Conservation (phyloP, 257 asterid species). For the Orobanche coerulescens region DNA sequence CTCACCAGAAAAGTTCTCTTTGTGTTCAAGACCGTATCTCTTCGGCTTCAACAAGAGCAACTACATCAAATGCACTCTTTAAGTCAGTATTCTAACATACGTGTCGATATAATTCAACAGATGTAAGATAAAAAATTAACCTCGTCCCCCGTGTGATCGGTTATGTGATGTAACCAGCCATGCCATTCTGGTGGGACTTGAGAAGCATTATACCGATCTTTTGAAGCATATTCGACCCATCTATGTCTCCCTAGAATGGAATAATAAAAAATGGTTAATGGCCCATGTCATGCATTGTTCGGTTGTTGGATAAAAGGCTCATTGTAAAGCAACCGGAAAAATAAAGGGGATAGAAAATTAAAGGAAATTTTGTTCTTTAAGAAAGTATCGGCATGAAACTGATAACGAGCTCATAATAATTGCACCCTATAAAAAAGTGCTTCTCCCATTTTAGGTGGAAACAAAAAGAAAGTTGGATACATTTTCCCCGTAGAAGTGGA, state of each 20-base stretch:
- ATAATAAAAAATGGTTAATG: neutral
- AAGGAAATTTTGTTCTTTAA: no score
- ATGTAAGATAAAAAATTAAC: conserved; percentile 28
- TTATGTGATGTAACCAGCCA: conserved; percentile 91
- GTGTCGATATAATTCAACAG: neutral
- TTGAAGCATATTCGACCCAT: conserved; percentile 97
- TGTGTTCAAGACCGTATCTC: conserved; percentile 90
- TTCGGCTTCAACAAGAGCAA: conserved; percentile 82
- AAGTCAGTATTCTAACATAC: conserved; percentile 22
- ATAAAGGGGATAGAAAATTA: no score
- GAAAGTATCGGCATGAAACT: neutral
- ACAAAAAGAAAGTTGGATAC: no score
- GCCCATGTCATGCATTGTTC: neutral
- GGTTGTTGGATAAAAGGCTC: neutral
- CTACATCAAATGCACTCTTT: conserved; percentile 34
- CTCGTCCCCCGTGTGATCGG: conserved; percentile 98
- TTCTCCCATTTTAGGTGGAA: no score
- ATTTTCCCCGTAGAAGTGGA: no score
- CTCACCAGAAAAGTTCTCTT: conserved; percentile 90
- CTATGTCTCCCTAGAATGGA: conserved; percentile 73
- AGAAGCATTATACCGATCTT: conserved; percentile 93
- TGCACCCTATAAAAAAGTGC: no score
- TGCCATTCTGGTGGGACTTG: conserved; percentile 99
- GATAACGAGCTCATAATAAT: neutral
- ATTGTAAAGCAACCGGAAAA: no score